These are phyloP conservation scores for Aegilops bicornis DNA, from an alignment of 176 grass and related monocot species.

Conservation along the genomic window DNA sequence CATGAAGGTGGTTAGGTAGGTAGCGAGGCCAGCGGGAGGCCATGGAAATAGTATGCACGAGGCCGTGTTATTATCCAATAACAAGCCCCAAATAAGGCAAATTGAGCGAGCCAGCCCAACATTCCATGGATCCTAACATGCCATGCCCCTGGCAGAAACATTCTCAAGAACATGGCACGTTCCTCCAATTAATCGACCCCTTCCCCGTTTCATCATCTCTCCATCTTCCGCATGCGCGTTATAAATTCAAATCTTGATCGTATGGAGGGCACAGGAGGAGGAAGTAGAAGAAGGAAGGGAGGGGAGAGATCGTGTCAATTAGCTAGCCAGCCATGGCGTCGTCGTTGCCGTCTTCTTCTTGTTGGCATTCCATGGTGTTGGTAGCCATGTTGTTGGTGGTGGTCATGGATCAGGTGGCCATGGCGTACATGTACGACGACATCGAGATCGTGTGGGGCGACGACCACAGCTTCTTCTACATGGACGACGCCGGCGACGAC, in stretches of 20 bases:
- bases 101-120: conserved; percentile 5
- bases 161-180: conserved; percentile 25
- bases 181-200: background rate
- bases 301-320: background rate
- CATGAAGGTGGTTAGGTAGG: background rate
- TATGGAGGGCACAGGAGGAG: too few species aligned
- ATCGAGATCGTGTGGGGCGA: conserved; percentile 30
- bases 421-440: conserved; percentile 3
- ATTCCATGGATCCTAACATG: conserved; percentile 42
- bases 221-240: background rate
- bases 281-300: background rate
- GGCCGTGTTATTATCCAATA: background rate
- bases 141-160: background rate
- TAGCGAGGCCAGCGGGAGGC: conserved; percentile 15
- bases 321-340: background rate
- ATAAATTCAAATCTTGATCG: conserved; percentile 5
- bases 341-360: background rate
- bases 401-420: background rate
- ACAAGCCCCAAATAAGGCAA: background rate
- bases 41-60: background rate
- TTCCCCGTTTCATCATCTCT: background rate
- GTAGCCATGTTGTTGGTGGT: background rate
- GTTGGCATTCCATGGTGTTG: background rate
- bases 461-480: conserved; percentile 40
- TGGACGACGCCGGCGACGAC: background rate